Evolutionary conservation across 768 basidiomycete species (phyloP).

Genomic region (Phylloporus sp.): DNA sequence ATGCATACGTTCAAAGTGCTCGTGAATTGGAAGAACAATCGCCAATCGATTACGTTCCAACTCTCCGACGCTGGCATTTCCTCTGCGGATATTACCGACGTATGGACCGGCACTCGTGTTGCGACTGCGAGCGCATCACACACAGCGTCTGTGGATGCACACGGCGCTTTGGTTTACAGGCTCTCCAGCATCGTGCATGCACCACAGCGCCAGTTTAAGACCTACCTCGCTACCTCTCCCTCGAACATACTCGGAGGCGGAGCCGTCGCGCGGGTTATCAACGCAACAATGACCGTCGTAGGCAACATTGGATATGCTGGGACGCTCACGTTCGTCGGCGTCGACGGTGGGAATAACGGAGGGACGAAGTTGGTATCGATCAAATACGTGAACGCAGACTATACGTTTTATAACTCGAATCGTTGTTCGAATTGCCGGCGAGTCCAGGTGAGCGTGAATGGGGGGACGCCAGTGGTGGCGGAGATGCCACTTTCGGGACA

Average conservation of each 20-base stretch:
- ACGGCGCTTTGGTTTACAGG: conserved; percentile 3
- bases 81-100: conserved; percentile 2
- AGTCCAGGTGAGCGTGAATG: conserved; percentile 6
- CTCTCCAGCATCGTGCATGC: not conserved
- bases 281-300: not conserved
- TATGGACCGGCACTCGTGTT: conserved; percentile 1
- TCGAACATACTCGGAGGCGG: conserved; percentile 5
- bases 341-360: conserved; percentile 3
- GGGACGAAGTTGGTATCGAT: conserved; percentile 2
- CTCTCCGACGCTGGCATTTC: conserved; percentile 1
- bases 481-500: conserved; percentile 11
- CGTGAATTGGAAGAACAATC: conserved; percentile 2
- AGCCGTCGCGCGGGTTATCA: not conserved
- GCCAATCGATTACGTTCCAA: not conserved
- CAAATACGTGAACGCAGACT: conserved; percentile 8
- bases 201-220: not conserved
- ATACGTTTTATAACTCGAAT: not conserved
- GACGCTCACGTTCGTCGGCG: conserved; percentile 3
- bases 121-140: not conserved
- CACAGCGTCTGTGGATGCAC: not conserved
- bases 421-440: conserved; percentile 10
- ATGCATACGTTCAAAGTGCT: not conserved
- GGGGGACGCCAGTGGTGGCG: not conserved
- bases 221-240: not conserved
- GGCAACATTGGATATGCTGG: not conserved